Evolutionary conservation across 164 flowering plant genomes (phyloP).

Genomic region (Tetrastigma voinierianum): DNA sequence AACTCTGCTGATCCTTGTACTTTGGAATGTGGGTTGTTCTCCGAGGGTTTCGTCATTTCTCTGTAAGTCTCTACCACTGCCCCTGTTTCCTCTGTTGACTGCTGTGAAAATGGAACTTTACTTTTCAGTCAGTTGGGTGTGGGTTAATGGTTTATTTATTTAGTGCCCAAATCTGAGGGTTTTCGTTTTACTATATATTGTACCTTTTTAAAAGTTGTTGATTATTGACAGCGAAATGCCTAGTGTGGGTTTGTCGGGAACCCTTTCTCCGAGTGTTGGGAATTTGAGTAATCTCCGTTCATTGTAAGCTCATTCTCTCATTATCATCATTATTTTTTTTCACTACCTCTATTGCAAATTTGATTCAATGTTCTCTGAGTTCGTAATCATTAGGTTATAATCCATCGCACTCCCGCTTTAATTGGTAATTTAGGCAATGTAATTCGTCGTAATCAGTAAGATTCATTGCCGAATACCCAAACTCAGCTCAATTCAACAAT

Average conservation of each 20-base stretch:
- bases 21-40: constrained; percentile 92
- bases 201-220: not conserved
- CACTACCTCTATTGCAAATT: not conserved
- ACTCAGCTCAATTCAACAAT: not conserved
- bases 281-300: constrained; percentile 78
- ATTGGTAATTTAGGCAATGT: not conserved
- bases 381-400: not conserved
- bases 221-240: constrained; percentile 70
- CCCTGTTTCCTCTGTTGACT: not conserved
- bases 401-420: not conserved
- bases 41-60: constrained; percentile 78
- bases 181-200: not conserved
- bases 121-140: too few species aligned
- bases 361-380: not conserved
- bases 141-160: too few species aligned
- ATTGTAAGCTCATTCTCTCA: constrained; percentile 43
- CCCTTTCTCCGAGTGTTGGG: constrained; percentile 77
- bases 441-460: not conserved
- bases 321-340: not conserved
- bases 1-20: constrained; percentile 98
- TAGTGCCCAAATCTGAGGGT: too few species aligned
- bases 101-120: not conserved
- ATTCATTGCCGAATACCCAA: not conserved
- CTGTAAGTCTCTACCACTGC: constrained; percentile 50
- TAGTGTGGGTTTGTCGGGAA: constrained; percentile 68